Conservation (phyloP, 2,329 filamentous ascomycete species). For the Ophiosphaerella narmari region DNA sequence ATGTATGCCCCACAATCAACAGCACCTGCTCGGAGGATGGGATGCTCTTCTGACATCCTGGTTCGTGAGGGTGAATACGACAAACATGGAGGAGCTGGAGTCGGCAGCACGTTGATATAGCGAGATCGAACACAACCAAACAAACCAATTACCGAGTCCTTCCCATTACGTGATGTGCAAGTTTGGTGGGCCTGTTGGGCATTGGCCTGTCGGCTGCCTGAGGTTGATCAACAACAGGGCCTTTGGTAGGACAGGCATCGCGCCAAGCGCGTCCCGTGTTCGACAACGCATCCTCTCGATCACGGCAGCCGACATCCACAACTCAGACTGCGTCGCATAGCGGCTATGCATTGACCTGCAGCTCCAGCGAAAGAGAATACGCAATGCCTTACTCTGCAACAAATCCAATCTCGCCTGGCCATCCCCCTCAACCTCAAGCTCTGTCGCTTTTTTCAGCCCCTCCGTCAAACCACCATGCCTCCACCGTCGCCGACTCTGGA, state of each 20-base stretch:
- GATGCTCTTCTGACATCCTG: constrained; percentile 29
- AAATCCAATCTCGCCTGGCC: constrained; percentile 30
- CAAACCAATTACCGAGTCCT: too few relatives aligned
- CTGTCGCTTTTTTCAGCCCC: constrained; percentile 22
- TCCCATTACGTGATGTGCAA: too few relatives aligned
- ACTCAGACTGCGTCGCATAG: constrained; percentile 38
- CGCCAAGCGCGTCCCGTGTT: constrained; percentile 27
- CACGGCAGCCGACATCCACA: constrained; percentile 42
- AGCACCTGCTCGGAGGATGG: constrained; percentile 25
- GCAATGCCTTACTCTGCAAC: constrained; percentile 39
- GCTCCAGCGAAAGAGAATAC: constrained; percentile 37
- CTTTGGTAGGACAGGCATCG: constrained; percentile 17
- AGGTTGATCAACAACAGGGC: constrained; percentile 21
- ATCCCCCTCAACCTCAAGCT: constrained; percentile 23
- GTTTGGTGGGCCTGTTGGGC: too few relatives aligned
- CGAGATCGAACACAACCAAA: too few relatives aligned
- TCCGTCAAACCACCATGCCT: constrained; percentile 23
- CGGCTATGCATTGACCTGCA: constrained; percentile 46
- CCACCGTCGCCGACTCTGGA: constrained; percentile 23
- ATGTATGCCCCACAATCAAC: not conserved
- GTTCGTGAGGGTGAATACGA: too few relatives aligned
- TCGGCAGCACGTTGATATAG: too few relatives aligned
- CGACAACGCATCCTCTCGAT: constrained; percentile 40
- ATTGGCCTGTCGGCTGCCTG: constrained; percentile 6
- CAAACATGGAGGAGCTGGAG: too few relatives aligned